Percentiles rank a stretch among this genome's conserved stretches.
Evolutionary conservation across 225 moss, liverwort and hornwort species (phyloP).

Genomic region (Physcomitrium patens): DNA sequence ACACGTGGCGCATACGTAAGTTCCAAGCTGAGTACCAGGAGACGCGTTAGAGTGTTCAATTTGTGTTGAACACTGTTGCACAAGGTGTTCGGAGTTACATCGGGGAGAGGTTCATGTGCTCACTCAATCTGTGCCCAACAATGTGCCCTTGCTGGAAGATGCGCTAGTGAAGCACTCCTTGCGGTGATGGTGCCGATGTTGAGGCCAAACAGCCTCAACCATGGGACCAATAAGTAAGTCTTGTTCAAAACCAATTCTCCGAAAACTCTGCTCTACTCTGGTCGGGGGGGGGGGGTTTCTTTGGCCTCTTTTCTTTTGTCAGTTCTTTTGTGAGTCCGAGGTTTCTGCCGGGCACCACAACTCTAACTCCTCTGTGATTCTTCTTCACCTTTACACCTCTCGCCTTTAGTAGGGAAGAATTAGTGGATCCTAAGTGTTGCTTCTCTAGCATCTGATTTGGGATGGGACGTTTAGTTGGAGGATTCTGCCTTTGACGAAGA

Average conservation of each 20-base stretch:
- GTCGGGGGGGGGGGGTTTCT: too few relatives aligned
- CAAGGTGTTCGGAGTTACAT: not conserved
- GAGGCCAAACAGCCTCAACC: not conserved
- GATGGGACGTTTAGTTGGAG: too few relatives aligned
- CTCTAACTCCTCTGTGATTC: not conserved
- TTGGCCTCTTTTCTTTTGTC: not conserved
- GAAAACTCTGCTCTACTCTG: not conserved
- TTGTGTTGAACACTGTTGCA: not conserved
- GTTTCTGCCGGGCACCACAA: not conserved
- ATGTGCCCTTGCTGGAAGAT: constrained; percentile 7
- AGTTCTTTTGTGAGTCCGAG: not conserved
- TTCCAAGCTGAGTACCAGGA: not conserved
- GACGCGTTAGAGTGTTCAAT: not conserved
- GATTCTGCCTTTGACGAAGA: not conserved
- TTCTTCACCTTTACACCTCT: not conserved
- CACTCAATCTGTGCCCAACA: not conserved
- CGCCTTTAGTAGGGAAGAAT: not conserved
- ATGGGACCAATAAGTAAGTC: not conserved
- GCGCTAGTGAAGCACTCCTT: not conserved
- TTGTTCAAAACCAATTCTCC: not conserved
- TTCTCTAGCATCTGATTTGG: not conserved
- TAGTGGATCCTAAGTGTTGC: too few relatives aligned
- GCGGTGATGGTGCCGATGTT: constrained; percentile 1
- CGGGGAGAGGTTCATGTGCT: not conserved
- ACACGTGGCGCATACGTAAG: not conserved